phyloP scores from a whole-genome alignment of 129 eudicot genomes.

The Tagetes patula region DNA sequence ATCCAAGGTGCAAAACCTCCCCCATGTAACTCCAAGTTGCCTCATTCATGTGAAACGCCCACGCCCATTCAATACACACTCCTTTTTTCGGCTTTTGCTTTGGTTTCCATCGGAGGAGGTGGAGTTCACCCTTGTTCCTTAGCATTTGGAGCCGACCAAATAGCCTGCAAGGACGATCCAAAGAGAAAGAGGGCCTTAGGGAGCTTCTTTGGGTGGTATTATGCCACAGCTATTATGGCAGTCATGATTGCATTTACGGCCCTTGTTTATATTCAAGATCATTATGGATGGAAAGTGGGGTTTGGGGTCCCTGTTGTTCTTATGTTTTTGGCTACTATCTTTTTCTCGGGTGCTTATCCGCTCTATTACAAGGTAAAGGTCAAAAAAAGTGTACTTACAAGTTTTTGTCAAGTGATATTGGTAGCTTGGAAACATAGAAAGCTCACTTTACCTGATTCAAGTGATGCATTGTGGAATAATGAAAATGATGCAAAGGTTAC shows the following conservation, averaged over 20 bases:
- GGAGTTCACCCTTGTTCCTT: constrained; percentile 79
- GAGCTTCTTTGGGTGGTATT: constrained; percentile 75
- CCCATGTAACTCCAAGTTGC: constrained; percentile 32
- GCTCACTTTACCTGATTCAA: constrained; percentile 12
- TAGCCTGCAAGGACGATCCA: constrained; percentile 48
- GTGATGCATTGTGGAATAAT: constrained; percentile 26
- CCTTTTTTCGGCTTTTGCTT: constrained; percentile 50
- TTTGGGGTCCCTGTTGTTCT: constrained; percentile 74
- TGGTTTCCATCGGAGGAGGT: constrained; percentile 90
- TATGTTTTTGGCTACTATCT: constrained; percentile 58
- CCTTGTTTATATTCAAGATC: constrained; percentile 80
- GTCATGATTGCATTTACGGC: constrained; percentile 65
- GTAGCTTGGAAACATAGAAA: constrained; percentile 38
- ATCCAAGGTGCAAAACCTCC: constrained; percentile 58
- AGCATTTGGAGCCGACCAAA: constrained; percentile 91
- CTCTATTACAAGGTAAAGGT: constrained; percentile 55
- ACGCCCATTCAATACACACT: constrained; percentile 45
- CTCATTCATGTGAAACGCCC: constrained; percentile 47
- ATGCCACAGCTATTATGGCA: constrained; percentile 51
- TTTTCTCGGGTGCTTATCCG: constrained; percentile 63
- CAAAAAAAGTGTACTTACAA: constrained; percentile 39
- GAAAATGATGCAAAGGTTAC: constrained; percentile 36
- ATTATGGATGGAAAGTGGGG: constrained; percentile 76
- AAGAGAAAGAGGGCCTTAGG: constrained; percentile 48
- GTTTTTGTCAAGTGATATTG: constrained; percentile 34